These are phyloP conservation scores for Starmerella gropengiesseri DNA, from an alignment of 805 yeast genomes.

Conservation along the genomic window DNA sequence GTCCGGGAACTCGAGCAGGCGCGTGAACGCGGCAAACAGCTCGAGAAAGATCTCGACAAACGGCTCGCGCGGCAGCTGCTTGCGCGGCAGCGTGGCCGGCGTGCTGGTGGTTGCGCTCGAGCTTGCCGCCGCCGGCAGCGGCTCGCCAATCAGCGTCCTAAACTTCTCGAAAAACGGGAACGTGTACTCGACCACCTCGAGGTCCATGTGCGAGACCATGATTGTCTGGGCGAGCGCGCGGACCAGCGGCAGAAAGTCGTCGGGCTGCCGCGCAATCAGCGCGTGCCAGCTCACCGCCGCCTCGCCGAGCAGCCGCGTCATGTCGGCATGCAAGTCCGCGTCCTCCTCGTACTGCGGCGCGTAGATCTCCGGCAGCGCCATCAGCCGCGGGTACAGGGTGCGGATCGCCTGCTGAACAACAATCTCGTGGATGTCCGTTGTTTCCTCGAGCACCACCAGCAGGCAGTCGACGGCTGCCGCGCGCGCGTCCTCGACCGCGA, in stretches of 20 bases:
- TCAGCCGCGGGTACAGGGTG: slow-evolving; percentile 57
- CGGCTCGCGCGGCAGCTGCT: slow-evolving; percentile 35
- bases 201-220: slow-evolving; percentile 56
- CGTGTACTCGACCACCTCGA: slow-evolving; percentile 81
- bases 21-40: slow-evolving; percentile 50
- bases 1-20: slow-evolving; percentile 67
- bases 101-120: too few relatives aligned
- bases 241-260: slow-evolving; percentile 59
- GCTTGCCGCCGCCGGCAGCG: slow-evolving; percentile 13
- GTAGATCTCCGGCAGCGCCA: slow-evolving; percentile 30
- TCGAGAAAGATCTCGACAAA: slow-evolving; percentile 47
- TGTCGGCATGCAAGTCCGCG: slow-evolving; percentile 21
- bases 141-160: slow-evolving; percentile 49
- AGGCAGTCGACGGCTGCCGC: slow-evolving; percentile 81
- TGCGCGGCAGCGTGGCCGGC: slow-evolving; percentile 3
- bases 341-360: slow-evolving; percentile 17
- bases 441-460: slow-evolving; percentile 69
- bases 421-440: slow-evolving; percentile 49
- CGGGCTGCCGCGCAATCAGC: slow-evolving; percentile 61
- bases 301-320: slow-evolving; percentile 58
- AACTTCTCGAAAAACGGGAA: slow-evolving; percentile 85
- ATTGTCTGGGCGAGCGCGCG: slow-evolving; percentile 61
- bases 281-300: slow-evolving; percentile 97
- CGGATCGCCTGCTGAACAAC: slow-evolving; percentile 41
- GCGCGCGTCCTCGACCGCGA: slow-evolving; percentile 50